Evolutionary conservation across 176 grass and related monocot genomes (phyloP), one percentile per base, ranked within the genome.

Genomic region (Tillandsia fasciculata): DNA sequence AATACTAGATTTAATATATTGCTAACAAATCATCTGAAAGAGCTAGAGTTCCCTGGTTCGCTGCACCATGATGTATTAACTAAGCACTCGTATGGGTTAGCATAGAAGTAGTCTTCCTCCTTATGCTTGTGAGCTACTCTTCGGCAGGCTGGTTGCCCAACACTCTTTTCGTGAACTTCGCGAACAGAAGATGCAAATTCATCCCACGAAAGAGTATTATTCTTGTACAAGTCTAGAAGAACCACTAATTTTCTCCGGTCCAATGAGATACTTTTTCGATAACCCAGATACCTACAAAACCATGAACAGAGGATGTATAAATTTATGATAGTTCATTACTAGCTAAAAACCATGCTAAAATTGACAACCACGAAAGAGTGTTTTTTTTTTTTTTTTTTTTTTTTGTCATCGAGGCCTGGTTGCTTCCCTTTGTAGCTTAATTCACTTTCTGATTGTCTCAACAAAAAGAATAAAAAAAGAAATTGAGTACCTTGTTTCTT

Each of bases 41-140:
- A 77, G 47, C 77, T 52, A 15, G 76, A 22, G 23, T 77, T 66
- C 15, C 13, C 48, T 18, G 17, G 69, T 68, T 63, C 54, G 64
- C 53, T 71, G 77, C 91, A 96, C 33, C 73, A 26, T 61, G 53
- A 82, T 64, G 79, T 70, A 88, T 91, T 88, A 33, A 58, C 68
- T 49, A 96, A 63, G 84, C 91, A 96, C 74, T 96, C 88, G 2
- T 87, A 82, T 50, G 92, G 92, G 79, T 96, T 96, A 56, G 86
- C 75, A 15, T 91, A 96, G 73, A 96, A 96, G 72, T 96, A 96
- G 79, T 96, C 92, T 82, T 96, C 92, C 67, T 96, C 92, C 69
- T 96, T 96, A 2, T 83, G 88, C 77, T 86, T 96, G 66, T 74
- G 84, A 48, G 75, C 74, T 71, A 87, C 74, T 52, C n/a, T 84